Conservation (phyloP, 257 asterid genomes). For the Petunia axillaris region DNA sequence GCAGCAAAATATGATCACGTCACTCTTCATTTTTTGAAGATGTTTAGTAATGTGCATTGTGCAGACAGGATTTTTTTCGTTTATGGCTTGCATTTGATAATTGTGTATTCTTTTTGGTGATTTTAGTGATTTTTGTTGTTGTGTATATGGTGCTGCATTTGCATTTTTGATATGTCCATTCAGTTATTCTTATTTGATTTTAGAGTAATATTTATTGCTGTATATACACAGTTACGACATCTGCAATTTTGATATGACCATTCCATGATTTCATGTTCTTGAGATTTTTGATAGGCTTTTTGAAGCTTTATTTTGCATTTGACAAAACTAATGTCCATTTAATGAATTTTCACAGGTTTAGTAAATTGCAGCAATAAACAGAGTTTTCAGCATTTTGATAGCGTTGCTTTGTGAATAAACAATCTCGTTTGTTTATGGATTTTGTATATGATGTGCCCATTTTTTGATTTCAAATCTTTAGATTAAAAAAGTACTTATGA, state of each 20-base stretch:
- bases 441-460: background rate
- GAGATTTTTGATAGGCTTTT: background rate
- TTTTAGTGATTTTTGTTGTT: no score
- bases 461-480: background rate
- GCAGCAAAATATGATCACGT: no score
- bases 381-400: background rate
- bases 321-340: background rate
- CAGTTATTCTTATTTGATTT: no score
- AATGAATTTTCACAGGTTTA: background rate
- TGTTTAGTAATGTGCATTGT: no score
- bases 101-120: no score
- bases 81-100: no score
- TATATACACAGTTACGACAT: background rate
- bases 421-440: background rate
- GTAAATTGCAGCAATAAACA: background rate
- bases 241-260: background rate
- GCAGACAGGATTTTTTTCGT: no score
- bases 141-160: background rate
- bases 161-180: no score
- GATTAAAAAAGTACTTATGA: background rate
- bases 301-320: background rate
- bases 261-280: background rate
- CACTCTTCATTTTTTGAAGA: no score
- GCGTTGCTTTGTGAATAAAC: background rate
- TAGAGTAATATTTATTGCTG: no score